These are phyloP conservation scores for Boletus reticuloceps DNA, from an alignment of 768 basidiomycete species.

Conservation along the genomic window DNA sequence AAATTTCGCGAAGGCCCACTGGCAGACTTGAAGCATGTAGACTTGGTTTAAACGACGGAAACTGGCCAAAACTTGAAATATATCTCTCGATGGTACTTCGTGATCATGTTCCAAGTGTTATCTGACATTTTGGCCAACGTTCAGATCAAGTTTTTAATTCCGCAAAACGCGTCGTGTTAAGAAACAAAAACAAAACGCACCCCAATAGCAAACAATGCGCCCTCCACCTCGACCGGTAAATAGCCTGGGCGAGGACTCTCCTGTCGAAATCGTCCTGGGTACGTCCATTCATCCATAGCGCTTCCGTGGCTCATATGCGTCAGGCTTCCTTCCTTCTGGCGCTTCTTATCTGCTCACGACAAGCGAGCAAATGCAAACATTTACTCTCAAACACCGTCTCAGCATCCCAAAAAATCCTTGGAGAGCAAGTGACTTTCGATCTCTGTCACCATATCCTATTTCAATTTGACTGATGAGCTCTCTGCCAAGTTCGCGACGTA, in stretches of 20 bases:
- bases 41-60: no score
- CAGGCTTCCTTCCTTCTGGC: constrained; percentile 44
- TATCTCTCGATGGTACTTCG: no score
- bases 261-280: constrained; percentile 48
- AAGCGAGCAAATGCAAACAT: constrained; percentile 28
- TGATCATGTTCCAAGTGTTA: no score
- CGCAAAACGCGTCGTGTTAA: no score
- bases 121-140: no score
- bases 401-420: constrained; percentile 11
- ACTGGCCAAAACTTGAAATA: no score
- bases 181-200: constrained; percentile 27
- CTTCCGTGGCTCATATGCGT: neutral
- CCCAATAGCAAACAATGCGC: constrained; percentile 60
- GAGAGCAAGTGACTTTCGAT: constrained; percentile 34
- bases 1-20: no score
- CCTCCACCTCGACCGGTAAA: constrained; percentile 57
- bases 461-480: constrained; percentile 32
- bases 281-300: neutral
- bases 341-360: constrained; percentile 46
- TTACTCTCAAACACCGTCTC: constrained; percentile 18
- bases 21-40: no score
- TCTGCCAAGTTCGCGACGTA: constrained; percentile 37
- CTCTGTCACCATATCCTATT: constrained; percentile 51
- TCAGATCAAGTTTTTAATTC: no score
- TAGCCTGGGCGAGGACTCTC: constrained; percentile 33